Conservation (phyloP, 768 basidiomycete species). For the Mycena maculata region DNA sequence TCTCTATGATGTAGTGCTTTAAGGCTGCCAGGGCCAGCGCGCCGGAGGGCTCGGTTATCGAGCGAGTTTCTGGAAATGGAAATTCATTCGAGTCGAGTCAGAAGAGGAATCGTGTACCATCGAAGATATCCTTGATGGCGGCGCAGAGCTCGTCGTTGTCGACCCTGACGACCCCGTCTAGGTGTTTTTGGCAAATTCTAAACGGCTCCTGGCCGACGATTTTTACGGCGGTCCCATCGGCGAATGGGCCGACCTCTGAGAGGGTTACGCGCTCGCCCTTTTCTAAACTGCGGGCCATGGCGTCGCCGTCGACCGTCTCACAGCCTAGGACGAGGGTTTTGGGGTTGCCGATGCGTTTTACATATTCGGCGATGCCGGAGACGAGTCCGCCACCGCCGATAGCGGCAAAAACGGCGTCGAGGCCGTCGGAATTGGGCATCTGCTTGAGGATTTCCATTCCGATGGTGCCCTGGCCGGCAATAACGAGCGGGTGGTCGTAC, state of each 20-base stretch:
- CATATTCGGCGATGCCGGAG: conserved; percentile 91
- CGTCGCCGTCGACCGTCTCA: conserved; percentile 96
- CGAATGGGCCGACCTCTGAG: conserved; percentile 93
- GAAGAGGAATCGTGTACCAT: conserved; percentile 67
- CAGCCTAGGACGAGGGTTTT: conserved; percentile 85
- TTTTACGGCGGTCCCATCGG: conserved; percentile 97
- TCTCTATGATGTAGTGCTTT: conserved; percentile 86
- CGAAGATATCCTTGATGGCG: conserved; percentile 98
- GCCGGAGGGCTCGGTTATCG: conserved; percentile 96
- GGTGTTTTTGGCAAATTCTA: conserved; percentile 85
- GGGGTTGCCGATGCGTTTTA: conserved; percentile 92
- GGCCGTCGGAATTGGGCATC: conserved; percentile 73
- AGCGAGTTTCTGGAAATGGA: conserved; percentile 80
- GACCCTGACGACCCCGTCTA: conserved; percentile 87
- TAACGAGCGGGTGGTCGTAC: conserved; percentile 96
- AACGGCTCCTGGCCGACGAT: conserved; percentile 96
- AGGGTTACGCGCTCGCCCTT: conserved; percentile 87
- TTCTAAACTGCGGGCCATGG: conserved; percentile 86
- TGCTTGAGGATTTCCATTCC: conserved; percentile 97
- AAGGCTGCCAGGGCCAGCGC: conserved; percentile 92
- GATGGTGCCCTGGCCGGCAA: conserved; percentile 96
- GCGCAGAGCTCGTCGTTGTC: conserved; percentile 98
- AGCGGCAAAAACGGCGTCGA: conserved; percentile 91
- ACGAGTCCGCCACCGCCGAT: conserved; percentile 95
- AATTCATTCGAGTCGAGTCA: neutral